These are phyloP conservation scores for Xylaria sp. DNA, from an alignment of 2,329 filamentous ascomycete species.

Conservation along the genomic window DNA sequence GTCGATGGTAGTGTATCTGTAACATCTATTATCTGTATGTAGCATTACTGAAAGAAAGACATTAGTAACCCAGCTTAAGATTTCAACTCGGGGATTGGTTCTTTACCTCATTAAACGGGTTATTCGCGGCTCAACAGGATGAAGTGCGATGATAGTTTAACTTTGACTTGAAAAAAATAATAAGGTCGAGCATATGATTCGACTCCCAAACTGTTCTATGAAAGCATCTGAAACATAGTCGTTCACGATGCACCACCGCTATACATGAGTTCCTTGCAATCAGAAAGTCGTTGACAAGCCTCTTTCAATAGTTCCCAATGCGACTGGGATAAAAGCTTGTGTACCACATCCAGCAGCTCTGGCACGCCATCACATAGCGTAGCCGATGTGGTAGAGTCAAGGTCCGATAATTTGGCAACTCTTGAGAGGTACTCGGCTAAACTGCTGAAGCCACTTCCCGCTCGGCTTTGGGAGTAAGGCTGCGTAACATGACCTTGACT, in stretches of 20 bases:
- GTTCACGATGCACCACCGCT: conserved; percentile 40
- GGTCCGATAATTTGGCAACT: conserved; percentile 75
- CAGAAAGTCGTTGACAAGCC: conserved; percentile 75
- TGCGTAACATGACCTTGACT: conserved; percentile 64
- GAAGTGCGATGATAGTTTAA: not conserved
- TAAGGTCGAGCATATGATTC: not conserved
- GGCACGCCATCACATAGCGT: conserved; percentile 69
- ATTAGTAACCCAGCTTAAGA: not conserved
- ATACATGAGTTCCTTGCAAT: conserved; percentile 69
- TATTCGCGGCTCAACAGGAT: not conserved
- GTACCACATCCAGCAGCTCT: conserved; percentile 59
- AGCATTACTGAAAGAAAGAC: not conserved
- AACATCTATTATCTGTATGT: not conserved
- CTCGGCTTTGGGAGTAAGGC: conserved; percentile 42
- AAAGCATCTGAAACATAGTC: conserved; percentile 13
- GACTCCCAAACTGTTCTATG: not conserved
- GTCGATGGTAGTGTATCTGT: not conserved
- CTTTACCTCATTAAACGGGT: not conserved
- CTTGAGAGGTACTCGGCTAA: conserved; percentile 64
- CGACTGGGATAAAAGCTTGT: conserved; percentile 57
- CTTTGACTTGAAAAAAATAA: not conserved
- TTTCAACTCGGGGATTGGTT: not conserved
- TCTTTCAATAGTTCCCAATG: conserved; percentile 79
- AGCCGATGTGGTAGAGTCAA: conserved; percentile 74
- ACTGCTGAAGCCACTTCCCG: conserved; percentile 48